These are phyloP conservation scores for Peronospora farinosa DNA, from an alignment of 352 stramenopile species.

Conservation along the genomic window DNA sequence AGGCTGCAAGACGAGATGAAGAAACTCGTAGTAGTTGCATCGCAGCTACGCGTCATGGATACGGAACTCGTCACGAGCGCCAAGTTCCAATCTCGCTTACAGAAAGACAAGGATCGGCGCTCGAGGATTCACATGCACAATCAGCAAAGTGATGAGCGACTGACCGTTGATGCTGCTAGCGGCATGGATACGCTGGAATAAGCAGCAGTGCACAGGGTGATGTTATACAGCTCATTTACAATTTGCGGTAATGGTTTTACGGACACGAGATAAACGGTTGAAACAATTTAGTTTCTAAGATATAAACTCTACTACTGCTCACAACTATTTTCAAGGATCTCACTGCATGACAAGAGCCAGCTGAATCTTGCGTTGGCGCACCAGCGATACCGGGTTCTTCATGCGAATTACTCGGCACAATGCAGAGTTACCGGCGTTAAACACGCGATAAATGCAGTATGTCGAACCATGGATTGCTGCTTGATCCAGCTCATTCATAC, in stretches of 20 bases:
- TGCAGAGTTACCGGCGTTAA: slow-evolving; percentile 66
- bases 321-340: not conserved
- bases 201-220: slow-evolving; percentile 6
- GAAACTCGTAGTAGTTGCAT: slow-evolving; percentile 57
- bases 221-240: not conserved
- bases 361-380: slow-evolving; percentile 78
- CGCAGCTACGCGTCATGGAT: slow-evolving; percentile 70
- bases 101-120: slow-evolving; percentile 75
- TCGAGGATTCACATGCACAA: slow-evolving; percentile 40
- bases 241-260: slow-evolving; percentile 2
- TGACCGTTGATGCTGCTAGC: slow-evolving; percentile 27
- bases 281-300: slow-evolving; percentile 6
- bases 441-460: slow-evolving; percentile 84
- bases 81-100: slow-evolving; percentile 68
- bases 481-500: slow-evolving; percentile 84
- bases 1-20: slow-evolving; percentile 69
- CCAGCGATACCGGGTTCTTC: slow-evolving; percentile 76
- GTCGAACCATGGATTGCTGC: slow-evolving; percentile 66
- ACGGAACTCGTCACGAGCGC: slow-evolving; percentile 72
- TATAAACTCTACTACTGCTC: slow-evolving; percentile 11
- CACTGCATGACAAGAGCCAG: slow-evolving; percentile 78
- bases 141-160: slow-evolving; percentile 42
- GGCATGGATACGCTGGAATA: slow-evolving; percentile 60
- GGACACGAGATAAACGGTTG: slow-evolving; percentile 9
- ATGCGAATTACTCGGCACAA: slow-evolving; percentile 76